phyloP scores from a whole-genome alignment of 176 grass and related monocot species.

The Hyparrhenia diplandra region DNA sequence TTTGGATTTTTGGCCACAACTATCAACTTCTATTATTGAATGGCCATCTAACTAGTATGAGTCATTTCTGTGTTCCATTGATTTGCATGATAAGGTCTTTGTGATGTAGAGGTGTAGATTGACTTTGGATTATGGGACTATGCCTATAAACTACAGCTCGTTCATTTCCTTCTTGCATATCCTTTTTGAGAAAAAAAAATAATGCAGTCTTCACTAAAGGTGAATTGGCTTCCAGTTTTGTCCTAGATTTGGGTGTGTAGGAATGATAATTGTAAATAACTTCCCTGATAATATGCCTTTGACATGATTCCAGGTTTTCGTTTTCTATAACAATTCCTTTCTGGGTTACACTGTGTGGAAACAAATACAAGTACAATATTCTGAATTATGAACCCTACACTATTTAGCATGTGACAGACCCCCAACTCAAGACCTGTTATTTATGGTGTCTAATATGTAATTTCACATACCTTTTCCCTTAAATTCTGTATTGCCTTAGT shows the following conservation, averaged over 20 bases:
- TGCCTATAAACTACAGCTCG: too few relatives aligned
- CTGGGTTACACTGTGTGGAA: neutral
- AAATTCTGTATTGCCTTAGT: too few relatives aligned
- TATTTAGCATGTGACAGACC: neutral
- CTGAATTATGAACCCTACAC: neutral
- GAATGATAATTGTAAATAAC: neutral
- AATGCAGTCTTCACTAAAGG: neutral
- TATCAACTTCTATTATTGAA: neutral
- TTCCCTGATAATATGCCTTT: neutral
- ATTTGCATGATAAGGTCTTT: neutral
- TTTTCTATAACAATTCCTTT: conserved; percentile 1
- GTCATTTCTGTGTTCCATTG: neutral
- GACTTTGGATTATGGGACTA: neutral
- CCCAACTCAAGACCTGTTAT: neutral
- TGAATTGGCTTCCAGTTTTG: neutral
- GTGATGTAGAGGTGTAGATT: neutral
- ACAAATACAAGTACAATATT: neutral
- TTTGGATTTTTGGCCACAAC: neutral
- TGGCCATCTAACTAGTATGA: neutral
- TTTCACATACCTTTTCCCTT: too few relatives aligned
- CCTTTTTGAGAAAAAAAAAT: neutral
- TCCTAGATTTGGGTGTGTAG: neutral
- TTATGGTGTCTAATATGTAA: too few relatives aligned
- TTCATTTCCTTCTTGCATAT: too few relatives aligned
- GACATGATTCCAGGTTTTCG: neutral